Conservation (phyloP, 164 flowering plant species). For the Liriodendron chinense region DNA sequence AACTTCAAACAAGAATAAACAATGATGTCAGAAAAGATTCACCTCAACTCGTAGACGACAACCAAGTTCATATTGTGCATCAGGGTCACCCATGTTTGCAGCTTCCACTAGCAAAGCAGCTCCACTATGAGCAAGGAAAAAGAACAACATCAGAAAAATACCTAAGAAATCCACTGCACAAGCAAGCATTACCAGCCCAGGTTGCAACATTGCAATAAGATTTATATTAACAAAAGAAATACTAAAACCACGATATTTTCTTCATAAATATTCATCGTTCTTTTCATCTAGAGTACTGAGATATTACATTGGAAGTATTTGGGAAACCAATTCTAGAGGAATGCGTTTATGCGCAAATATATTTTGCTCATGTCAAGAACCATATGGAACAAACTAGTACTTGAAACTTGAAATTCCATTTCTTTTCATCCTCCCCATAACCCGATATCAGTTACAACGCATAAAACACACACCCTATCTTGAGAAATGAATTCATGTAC, state of each 20-base stretch:
- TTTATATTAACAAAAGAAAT: background rate
- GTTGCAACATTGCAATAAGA: background rate
- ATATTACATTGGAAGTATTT: too few relatives aligned
- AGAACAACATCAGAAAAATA: constrained; percentile 1
- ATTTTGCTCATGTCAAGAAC: too few relatives aligned
- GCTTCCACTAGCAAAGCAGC: constrained; percentile 97
- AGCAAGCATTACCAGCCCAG: background rate
- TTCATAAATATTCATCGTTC: too few relatives aligned
- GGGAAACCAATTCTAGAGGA: too few relatives aligned
- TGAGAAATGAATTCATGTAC: background rate
- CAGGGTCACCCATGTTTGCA: constrained; percentile 92
- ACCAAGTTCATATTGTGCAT: constrained; percentile 87
- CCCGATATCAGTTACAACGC: background rate
- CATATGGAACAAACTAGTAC: too few relatives aligned
- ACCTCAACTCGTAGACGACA: constrained; percentile 81
- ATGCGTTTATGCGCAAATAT: too few relatives aligned
- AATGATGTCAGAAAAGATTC: constrained; percentile 11
- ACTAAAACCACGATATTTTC: too few relatives aligned
- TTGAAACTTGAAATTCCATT: too few relatives aligned
- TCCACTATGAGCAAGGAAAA: constrained; percentile 45
- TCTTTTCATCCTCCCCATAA: background rate
- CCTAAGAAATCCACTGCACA: background rate
- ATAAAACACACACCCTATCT: background rate
- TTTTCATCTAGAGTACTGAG: too few relatives aligned
- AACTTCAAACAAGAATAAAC: background rate